These are phyloP conservation scores for Penicillium sp. DNA, from an alignment of 2,329 filamentous ascomycete species.

Conservation along the genomic window DNA sequence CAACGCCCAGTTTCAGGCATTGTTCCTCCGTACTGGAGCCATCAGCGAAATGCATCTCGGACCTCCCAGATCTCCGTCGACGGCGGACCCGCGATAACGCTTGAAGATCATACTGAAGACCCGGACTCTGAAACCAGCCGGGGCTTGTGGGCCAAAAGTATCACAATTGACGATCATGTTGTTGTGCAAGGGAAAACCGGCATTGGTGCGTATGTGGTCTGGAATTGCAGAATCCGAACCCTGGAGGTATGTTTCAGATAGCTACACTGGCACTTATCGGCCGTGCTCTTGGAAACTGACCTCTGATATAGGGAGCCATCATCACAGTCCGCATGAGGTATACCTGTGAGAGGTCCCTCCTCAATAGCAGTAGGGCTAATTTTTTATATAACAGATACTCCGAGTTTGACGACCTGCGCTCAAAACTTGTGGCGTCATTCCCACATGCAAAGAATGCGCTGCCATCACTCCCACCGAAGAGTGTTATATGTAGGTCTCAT, in stretches of 20 bases:
- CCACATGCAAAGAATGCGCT: slow-evolving; percentile 84
- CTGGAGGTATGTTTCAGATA: slow-evolving; percentile 66
- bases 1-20: slow-evolving; percentile 37
- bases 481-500: slow-evolving; percentile 72
- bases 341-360: slow-evolving; percentile 6
- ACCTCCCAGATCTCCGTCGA: slow-evolving; percentile 45
- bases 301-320: slow-evolving; percentile 54
- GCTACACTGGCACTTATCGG: background rate
- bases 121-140: slow-evolving; percentile 59
- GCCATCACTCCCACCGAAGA: slow-evolving; percentile 89
- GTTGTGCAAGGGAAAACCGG: slow-evolving; percentile 64
- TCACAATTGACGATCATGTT: slow-evolving; percentile 66
- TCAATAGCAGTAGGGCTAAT: background rate
- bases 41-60: slow-evolving; percentile 47
- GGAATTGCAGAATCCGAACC: slow-evolving; percentile 88
- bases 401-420: slow-evolving; percentile 85
- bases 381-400: slow-evolving; percentile 68
- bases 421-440: slow-evolving; percentile 76
- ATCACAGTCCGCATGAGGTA: slow-evolving; percentile 66
- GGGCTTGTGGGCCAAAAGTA: slow-evolving; percentile 66
- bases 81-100: slow-evolving; percentile 57
- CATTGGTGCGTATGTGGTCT: slow-evolving; percentile 91
- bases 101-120: slow-evolving; percentile 69
- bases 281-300: slow-evolving; percentile 19
- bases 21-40: slow-evolving; percentile 53